Percentiles rank a stretch among this genome's conserved stretches.
phyloP scores from a whole-genome alignment of 1,139 yeast species.

The Geotrichum siamense region DNA sequence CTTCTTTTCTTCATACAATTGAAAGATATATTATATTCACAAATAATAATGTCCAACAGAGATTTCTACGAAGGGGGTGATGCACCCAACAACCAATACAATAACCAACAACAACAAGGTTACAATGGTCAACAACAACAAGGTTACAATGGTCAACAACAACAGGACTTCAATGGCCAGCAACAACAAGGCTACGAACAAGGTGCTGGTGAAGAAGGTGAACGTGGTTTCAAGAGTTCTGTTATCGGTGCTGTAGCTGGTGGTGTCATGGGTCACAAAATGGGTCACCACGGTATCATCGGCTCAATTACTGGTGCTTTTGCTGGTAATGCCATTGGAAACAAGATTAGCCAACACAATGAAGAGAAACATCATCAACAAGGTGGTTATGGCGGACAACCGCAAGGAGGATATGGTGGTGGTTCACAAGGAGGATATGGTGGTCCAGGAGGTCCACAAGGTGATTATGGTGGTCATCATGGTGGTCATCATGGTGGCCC shows the following conservation, averaged over 20 bases:
- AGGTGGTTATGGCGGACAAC: too few relatives aligned
- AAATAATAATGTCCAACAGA: slow-evolving; percentile 13
- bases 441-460: slow-evolving; percentile 16
- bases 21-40: not conserved
- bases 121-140: slow-evolving; percentile 11
- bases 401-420: slow-evolving; percentile 4
- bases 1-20: not conserved
- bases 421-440: slow-evolving; percentile 7
- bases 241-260: slow-evolving; percentile 58
- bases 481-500: slow-evolving; percentile 19
- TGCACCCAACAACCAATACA: slow-evolving; percentile 13
- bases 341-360: slow-evolving; percentile 32
- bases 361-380: slow-evolving; percentile 22
- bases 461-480: slow-evolving; percentile 24
- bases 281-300: slow-evolving; percentile 46
- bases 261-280: slow-evolving; percentile 40
- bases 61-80: slow-evolving; percentile 16
- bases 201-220: slow-evolving; percentile 37
- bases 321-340: slow-evolving; percentile 50
- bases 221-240: slow-evolving; percentile 51
- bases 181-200: slow-evolving; percentile 20
- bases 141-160: slow-evolving; percentile 19
- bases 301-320: slow-evolving; percentile 60
- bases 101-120: slow-evolving; percentile 7
- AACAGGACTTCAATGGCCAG: too few relatives aligned